Evolutionary conservation across 345 rosid genomes (phyloP).

Genomic region (Noccaea caerulescens): DNA sequence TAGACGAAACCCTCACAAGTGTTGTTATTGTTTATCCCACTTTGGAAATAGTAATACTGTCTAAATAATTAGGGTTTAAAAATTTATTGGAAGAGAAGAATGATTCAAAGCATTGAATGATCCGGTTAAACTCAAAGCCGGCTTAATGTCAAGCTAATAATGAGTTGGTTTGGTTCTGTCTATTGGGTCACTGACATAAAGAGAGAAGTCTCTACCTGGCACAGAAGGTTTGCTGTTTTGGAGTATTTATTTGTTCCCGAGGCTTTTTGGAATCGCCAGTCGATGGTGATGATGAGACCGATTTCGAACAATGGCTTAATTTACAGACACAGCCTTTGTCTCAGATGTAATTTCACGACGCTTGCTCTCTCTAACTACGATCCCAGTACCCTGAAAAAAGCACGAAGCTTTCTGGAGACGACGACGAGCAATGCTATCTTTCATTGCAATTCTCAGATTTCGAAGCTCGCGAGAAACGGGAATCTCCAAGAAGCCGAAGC

Average conservation of each 20-base stretch:
- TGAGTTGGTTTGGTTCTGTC: too few species aligned
- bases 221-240: too few species aligned
- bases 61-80: background rate
- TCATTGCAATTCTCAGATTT: constrained; percentile 68
- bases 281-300: constrained; percentile 30
- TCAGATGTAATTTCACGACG: constrained; percentile 23
- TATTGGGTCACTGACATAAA: too few species aligned
- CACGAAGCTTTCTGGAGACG: constrained; percentile 18
- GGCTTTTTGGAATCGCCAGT: background rate
- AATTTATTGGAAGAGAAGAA: too few species aligned
- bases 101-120: too few species aligned
- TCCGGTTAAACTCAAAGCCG: too few species aligned
- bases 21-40: background rate
- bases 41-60: background rate
- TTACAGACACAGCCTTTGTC: constrained; percentile 16
- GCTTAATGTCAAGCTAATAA: too few species aligned
- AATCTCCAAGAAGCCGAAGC: constrained; percentile 60
- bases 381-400: background rate
- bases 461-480: constrained; percentile 61
- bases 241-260: background rate
- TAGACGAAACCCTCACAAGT: too few species aligned
- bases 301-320: constrained; percentile 17
- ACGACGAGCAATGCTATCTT: constrained; percentile 43
- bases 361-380: constrained; percentile 19
- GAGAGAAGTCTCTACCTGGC: too few species aligned